Base-by-base conservation (phyloP, 805 yeast species). In the Saccharomycopsis lassenensis region DNA sequence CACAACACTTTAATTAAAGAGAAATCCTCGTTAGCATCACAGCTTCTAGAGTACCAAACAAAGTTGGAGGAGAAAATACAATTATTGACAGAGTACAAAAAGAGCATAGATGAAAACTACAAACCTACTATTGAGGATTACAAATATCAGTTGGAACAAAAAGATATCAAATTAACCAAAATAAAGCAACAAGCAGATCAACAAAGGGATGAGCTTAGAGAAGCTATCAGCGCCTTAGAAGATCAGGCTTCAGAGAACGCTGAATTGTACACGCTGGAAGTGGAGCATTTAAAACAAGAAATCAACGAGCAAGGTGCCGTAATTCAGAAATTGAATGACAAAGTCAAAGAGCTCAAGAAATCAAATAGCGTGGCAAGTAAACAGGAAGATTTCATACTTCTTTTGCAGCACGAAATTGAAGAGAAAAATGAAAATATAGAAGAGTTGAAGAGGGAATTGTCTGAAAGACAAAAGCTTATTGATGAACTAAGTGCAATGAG, bases 201-300 rank as follows among this genome's bases (percentile, higher is more conserved):
- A 11, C 79, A 77, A 30, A 58, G 79, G 20, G 68, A 65, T 31
- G 81, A 77, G 48, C 60, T 79, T 57, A 52, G 77, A 31, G 71
- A 68, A 33, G 74, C 71, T 12, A 62, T 77, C 33, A 77, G 70
- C 40, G 56, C 71, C 29, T 61, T 77, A 51, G 70, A 72, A 29
- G 52, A 57, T 22, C 72, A 74, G 28, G 73, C 74, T 24, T 66
- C 63, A 33, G 79, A 74, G 40, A 71, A 68, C 40, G 78, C 70
- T 41, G 49, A 51, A 15, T 54, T 69, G 23, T 74, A 67, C 46
- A 58, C 63, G 33, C 52, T 56, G n/a, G 69, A 70, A 42, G 54
- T 74, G 33, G 52, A 52, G 24, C 66, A 63, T 5, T 34, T 34
- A 21, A 8, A 21, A 14, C 5, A 11, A 11, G 18, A 30, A 21